These are phyloP conservation scores for Cladosporium sp. DNA, from an alignment of 2,329 filamentous ascomycete species.

Conservation along the genomic window DNA sequence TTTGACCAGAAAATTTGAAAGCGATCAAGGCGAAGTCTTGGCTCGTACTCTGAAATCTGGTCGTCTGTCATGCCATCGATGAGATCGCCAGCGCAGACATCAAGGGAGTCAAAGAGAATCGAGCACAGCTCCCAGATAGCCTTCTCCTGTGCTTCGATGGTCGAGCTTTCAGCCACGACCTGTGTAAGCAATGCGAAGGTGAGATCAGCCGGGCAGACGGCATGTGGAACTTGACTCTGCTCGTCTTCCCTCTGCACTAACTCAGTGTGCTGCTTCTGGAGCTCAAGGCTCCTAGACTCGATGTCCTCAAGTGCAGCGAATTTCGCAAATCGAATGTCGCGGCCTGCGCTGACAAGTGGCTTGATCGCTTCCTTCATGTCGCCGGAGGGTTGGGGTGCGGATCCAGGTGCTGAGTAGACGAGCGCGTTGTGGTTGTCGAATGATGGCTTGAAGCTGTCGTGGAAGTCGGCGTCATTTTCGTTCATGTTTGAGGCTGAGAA, in stretches of 20 bases:
- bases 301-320: conserved; percentile 49
- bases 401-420: conserved; percentile 55
- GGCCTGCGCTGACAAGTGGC: conserved; percentile 58
- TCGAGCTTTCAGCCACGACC: conserved; percentile 13
- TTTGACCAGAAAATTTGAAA: conserved; percentile 64
- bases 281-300: conserved; percentile 23
- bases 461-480: conserved; percentile 62
- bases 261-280: conserved; percentile 19
- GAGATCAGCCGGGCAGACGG: conserved; percentile 45
- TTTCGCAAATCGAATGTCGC: conserved; percentile 62
- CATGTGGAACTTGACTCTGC: conserved; percentile 53
- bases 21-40: conserved; percentile 49
- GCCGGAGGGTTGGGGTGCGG: conserved; percentile 39
- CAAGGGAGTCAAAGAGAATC: conserved; percentile 75
- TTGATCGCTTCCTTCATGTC: conserved; percentile 53
- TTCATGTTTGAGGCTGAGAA: conserved; percentile 56
- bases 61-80: conserved; percentile 40
- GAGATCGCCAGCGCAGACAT: conserved; percentile 22
- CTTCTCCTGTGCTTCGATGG: conserved; percentile 56
- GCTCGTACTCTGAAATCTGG: conserved; percentile 36
- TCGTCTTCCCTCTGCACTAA: neutral
- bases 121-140: conserved; percentile 81
- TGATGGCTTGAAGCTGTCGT: conserved; percentile 69
- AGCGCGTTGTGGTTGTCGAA: conserved; percentile 75
- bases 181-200: conserved; percentile 50